Evolutionary conservation across 805 yeast species (phyloP), one percentile per base, ranked within the genome.

Genomic region (Isabelozyma gotoi): DNA sequence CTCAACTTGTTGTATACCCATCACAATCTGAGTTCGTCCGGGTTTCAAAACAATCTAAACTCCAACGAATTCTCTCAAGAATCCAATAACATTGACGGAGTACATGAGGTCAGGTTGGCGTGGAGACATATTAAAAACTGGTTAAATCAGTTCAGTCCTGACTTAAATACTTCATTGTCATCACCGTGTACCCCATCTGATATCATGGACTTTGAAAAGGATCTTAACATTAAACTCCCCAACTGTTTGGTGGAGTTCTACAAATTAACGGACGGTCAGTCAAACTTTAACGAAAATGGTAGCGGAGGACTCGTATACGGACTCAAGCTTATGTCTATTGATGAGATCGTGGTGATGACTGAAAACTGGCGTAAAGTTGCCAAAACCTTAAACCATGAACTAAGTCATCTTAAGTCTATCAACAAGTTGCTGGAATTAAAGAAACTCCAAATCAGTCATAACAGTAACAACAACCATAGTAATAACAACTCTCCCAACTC

Each of bases 111-210:
- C 2, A 73, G 84, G 31, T 77, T 82, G 17, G 86, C 97, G 10
- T 92, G 98, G 98, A 78, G 86, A 49, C 91, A 91, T 56, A 82
- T 92, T 45, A 92, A 88, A 52, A 72, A 80, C 15, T 92, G 97
- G 97, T 71, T 92, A 15, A 75, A 78, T 29, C 79, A 80, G 43
- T 77, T 88, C 63, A 85, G 84, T 50, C 87, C 94, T 1, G 99
- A 92, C 65, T 71, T 94, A 44, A 78, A 76, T 46, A 91, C 88
- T 44, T 82, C 94, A 39, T 67, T 92, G 49, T 82, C 84, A 57
- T 84, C 80, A 40, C 85, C 89, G 20, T 94, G 90, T 48, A 88
- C 97, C 0, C 74, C 76, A 33, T 78, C 84, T 45, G 99, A 94
- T 60, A 73, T 92, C 44, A 74, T 76, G 49, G 92, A 85, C 53